Conservation (phyloP, 306 rosid genomes). For the Cucumis sativus region Cucumber_9930_V3 NC_026655.2:5807001-5807500, state of each 20-base stretch:
- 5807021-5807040: slow-evolving; percentile 32
- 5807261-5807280: background rate
- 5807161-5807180: background rate
- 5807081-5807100: background rate
- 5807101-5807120: background rate
- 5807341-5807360: background rate
- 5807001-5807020: slow-evolving; percentile 54
- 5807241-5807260: background rate
- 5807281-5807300: background rate
- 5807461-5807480: background rate
- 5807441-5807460: background rate
- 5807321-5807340: background rate
- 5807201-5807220: background rate
- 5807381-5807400: background rate
- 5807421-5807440: background rate
- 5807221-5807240: background rate
- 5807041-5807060: background rate
- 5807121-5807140: background rate
- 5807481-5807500: background rate
- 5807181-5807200: slow-evolving; percentile 3
- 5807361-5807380: background rate
- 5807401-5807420: background rate
- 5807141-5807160: slow-evolving; percentile 1
- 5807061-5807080: background rate
- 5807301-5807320: background rate